Evolutionary conservation across 495 filamentous ascomycete genomes (phyloP).

Genomic region (Penicillium arizonense): DNA sequence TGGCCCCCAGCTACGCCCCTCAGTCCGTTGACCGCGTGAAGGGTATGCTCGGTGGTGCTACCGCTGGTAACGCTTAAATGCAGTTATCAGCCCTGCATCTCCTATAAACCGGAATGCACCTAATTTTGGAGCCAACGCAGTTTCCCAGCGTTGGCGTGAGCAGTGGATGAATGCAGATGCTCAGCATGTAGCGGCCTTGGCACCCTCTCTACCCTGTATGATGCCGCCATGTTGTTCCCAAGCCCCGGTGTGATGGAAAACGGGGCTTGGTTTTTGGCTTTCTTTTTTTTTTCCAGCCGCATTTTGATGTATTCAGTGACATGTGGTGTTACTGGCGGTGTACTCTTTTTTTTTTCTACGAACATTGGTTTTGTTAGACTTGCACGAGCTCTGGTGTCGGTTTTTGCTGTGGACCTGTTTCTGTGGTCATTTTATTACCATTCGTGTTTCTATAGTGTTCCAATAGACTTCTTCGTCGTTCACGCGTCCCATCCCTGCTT

Average conservation of each 20-base stretch:
- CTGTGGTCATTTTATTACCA: conserved; percentile 14
- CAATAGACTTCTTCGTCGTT: conserved; percentile 24
- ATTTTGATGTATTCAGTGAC: conserved; percentile 22
- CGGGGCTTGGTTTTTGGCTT: conserved; percentile 2
- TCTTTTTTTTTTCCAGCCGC: conserved; percentile 11
- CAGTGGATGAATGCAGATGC: background rate
- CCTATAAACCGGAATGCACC: background rate
- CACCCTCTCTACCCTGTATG: background rate
- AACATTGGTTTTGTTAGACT: conserved; percentile 29
- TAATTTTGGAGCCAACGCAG: background rate
- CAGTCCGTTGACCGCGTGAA: conserved; percentile 39
- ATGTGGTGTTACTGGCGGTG: conserved; percentile 20
- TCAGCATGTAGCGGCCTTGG: no score
- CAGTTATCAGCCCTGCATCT: background rate
- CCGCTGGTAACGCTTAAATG: conserved; percentile 36
- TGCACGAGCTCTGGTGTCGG: conserved; percentile 34
- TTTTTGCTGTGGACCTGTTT: conserved; percentile 23
- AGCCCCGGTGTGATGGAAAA: conserved; percentile 10
- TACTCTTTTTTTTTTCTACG: conserved; percentile 19
- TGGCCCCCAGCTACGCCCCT: conserved; percentile 49
- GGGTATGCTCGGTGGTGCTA: conserved; percentile 42
- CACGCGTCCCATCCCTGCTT: no score
- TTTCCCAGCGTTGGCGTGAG: background rate
- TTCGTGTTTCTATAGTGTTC: conserved; percentile 28
- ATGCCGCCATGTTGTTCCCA: conserved; percentile 15